Percentiles rank a stretch among this genome's conserved stretches.
phyloP scores from a whole-genome alignment of 345 rosid genomes.

The Raphanus raphanistrum region DNA sequence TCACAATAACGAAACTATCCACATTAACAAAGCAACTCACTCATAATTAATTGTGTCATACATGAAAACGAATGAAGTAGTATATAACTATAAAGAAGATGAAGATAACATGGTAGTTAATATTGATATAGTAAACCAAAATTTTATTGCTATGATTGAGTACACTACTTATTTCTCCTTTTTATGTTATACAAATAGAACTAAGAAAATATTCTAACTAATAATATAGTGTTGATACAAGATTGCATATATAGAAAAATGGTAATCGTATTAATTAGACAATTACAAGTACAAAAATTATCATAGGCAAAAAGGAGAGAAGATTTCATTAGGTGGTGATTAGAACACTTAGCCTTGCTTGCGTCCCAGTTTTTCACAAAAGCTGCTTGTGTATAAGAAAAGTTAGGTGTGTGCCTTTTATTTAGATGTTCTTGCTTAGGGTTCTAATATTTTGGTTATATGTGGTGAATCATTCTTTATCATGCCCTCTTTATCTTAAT shows the following conservation, averaged over 20 bases:
- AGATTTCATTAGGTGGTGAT: not conserved
- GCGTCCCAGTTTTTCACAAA: not conserved
- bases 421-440: slow-evolving; percentile 19
- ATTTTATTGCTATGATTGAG: not conserved
- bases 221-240: not conserved
- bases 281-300: not conserved
- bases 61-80: not conserved
- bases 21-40: not conserved
- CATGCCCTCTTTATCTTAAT: not conserved
- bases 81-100: not conserved
- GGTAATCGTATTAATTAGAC: not conserved
- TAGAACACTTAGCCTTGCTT: not conserved
- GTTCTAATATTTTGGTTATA: not conserved
- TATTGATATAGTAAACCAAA: not conserved
- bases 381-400: not conserved
- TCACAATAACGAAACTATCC: not conserved
- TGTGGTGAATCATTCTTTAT: slow-evolving; percentile 15
- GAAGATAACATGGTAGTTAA: not conserved
- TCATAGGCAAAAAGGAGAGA: not conserved
- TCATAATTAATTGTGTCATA: not conserved
- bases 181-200: not conserved
- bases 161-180: not conserved
- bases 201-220: not conserved
- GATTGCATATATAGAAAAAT: not conserved
- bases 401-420: slow-evolving; percentile 20